Percentiles rank a stretch among this genome's conserved stretches.
Conservation (phyloP, 257 asterid species). For the Solanum virginianum region DNA sequence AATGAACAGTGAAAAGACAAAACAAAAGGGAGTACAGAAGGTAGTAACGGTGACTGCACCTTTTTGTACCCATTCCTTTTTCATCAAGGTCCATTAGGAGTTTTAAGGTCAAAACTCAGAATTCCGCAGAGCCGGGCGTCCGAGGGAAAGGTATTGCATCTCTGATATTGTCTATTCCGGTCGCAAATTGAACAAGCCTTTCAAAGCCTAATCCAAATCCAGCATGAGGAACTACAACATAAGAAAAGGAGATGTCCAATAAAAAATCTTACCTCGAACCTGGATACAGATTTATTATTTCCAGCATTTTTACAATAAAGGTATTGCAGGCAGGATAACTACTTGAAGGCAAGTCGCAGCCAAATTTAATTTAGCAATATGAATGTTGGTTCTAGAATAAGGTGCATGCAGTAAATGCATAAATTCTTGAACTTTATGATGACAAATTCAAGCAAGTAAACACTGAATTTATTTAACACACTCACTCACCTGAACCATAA, state of each 20-base stretch:
- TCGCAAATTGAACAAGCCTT: slow-evolving; percentile 91
- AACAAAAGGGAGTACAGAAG: background rate
- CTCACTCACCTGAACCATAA: slow-evolving; percentile 67
- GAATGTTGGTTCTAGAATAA: background rate
- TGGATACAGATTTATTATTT: background rate
- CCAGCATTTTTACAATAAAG: background rate
- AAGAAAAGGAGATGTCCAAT: background rate
- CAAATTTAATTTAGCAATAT: background rate
- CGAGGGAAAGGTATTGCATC: slow-evolving; percentile 95
- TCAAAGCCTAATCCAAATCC: slow-evolving; percentile 98
- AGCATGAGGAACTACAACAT: slow-evolving; percentile 77
- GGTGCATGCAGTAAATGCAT: background rate
- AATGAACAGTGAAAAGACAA: background rate
- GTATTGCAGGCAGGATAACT: background rate
- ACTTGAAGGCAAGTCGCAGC: background rate
- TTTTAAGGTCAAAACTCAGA: slow-evolving; percentile 24
- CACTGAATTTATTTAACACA: background rate
- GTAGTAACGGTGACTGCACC: background rate
- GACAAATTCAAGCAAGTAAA: background rate
- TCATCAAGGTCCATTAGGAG: background rate
- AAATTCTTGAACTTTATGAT: background rate
- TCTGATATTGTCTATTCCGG: slow-evolving; percentile 84
- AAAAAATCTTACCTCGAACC: background rate
- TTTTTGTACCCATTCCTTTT: background rate
- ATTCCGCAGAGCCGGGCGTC: slow-evolving; percentile 90